Percentiles rank a stretch among this genome's conserved stretches.
Evolutionary conservation across 305 asterid genomes (phyloP).

Genomic region (Caryopteris hybrid): DNA sequence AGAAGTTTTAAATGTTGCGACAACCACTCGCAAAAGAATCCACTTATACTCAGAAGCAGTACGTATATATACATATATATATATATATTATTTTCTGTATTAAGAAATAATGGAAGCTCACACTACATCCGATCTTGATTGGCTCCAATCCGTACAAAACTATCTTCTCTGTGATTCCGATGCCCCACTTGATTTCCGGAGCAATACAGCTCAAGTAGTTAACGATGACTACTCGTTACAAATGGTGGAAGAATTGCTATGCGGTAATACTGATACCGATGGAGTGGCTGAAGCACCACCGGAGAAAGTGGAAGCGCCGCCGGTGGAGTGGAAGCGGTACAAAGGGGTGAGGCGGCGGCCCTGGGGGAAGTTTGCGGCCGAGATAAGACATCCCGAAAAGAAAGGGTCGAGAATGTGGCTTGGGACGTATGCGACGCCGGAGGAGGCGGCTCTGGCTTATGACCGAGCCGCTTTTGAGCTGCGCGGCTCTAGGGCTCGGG

Average conservation of each 20-base stretch:
- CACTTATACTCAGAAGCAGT: too few relatives aligned
- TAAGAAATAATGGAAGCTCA: background rate
- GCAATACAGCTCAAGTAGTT: background rate
- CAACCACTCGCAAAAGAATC: background rate
- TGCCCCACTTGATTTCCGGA: background rate
- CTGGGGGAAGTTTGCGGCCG: conserved; percentile 90
- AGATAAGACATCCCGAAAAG: conserved; percentile 78
- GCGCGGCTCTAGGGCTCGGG: conserved; percentile 31
- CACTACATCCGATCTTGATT: background rate
- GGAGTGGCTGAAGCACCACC: background rate
- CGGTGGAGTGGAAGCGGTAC: conserved; percentile 39
- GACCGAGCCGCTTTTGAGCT: conserved; percentile 33
- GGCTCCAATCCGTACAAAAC: conserved; percentile 12
- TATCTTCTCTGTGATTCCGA: conserved; percentile 21
- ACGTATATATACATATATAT: too few relatives aligned
- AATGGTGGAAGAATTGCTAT: conserved; percentile 11
- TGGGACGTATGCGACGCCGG: conserved; percentile 52
- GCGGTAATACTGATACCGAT: background rate
- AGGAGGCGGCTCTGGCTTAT: conserved; percentile 42
- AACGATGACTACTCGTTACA: background rate
- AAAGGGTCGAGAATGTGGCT: conserved; percentile 90
- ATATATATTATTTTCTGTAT: background rate
- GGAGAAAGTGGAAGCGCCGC: background rate
- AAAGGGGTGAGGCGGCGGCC: conserved; percentile 80
- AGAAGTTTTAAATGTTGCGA: background rate